Evolutionary conservation across 805 yeast genomes (phyloP), one percentile per base, ranked within the genome.

Genomic region (Komagataella kurtzmanii): DNA sequence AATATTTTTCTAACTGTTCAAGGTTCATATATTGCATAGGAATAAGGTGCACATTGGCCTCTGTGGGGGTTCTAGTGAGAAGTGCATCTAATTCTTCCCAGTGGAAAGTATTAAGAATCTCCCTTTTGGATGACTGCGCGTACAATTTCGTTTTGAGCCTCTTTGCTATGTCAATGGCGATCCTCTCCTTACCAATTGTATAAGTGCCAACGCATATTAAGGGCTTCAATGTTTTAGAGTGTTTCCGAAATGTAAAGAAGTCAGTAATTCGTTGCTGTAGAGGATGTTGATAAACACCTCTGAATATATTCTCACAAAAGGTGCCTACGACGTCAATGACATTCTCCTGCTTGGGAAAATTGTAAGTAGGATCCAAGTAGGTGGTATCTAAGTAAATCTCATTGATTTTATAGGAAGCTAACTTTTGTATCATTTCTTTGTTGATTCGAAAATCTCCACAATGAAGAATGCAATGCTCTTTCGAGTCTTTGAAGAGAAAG

Each of bases 391-490:
- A 72, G 60, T 88, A 93, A 0, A 88, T 73, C 50, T 73, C 74
- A 58, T 88, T 81, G 23, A 88, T 65, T 6, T 58, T 58, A 17
- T 54, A 54, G 47, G 45, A 49, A 48, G 66, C 59, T 51, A 54
- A 56, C 53, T 75, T 71, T 3, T 59, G 54, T 14, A 84, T 64
- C 65, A 86, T 81, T 3, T 60, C 58, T 43, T 66, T 65, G 55
- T 76, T 75, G 8, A 89, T 88, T 53, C 99, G 70, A 60, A 91
- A 93, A 66, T 93, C 99, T 2, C 99, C 99, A 50, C 97, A 89
- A 64, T 93, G 99, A 36, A 93, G 66, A 46, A 65, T 66, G 17
- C 64, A 61, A 2, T 54, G 52, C 1, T 55, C 51, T 0, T 64
- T 48, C 0, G 68, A 63, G 3, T 74, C 65, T 58, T 82, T 83